These are phyloP conservation scores for Pachyrhizus erosus DNA, from an alignment of 306 rosid species.

Conservation along the genomic window DNA sequence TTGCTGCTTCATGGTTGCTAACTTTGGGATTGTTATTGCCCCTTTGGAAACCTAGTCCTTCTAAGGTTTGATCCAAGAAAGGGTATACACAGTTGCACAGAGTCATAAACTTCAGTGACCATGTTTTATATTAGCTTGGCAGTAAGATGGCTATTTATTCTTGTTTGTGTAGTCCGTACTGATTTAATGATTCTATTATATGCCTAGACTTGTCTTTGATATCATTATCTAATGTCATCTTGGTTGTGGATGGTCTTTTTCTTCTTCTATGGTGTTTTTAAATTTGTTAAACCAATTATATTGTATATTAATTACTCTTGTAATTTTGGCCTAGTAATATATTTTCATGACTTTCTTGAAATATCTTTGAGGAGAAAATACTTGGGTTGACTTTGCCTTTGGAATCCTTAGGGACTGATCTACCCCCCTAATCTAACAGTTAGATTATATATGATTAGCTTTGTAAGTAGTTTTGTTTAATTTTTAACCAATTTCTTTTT, in stretches of 20 bases:
- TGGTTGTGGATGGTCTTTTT: background rate
- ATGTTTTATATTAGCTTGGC: background rate
- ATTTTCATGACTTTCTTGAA: background rate
- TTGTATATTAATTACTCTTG: background rate
- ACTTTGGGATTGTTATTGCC: no score
- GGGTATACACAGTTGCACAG: background rate
- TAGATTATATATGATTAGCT: slow-evolving; percentile 4
- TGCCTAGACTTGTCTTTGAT: background rate
- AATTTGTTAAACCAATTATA: background rate
- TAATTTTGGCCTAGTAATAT: background rate
- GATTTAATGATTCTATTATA: background rate
- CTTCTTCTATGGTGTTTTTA: background rate
- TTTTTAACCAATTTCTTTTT: background rate
- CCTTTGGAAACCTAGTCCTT: background rate
- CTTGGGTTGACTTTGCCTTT: background rate
- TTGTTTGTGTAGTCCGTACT: background rate
- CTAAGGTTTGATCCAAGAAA: background rate
- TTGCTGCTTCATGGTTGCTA: background rate
- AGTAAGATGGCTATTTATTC: background rate
- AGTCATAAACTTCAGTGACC: background rate
- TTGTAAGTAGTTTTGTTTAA: background rate
- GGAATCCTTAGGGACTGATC: background rate
- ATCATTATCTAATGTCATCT: background rate
- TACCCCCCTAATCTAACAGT: no score
- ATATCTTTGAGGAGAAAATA: background rate